A percentile compares a stretch with the other conserved stretches of the same genome.
These are phyloP conservation scores for Trichoderma simmonsii DNA, from an alignment of 2,329 filamentous ascomycete species.

Conservation along the genomic window DNA sequence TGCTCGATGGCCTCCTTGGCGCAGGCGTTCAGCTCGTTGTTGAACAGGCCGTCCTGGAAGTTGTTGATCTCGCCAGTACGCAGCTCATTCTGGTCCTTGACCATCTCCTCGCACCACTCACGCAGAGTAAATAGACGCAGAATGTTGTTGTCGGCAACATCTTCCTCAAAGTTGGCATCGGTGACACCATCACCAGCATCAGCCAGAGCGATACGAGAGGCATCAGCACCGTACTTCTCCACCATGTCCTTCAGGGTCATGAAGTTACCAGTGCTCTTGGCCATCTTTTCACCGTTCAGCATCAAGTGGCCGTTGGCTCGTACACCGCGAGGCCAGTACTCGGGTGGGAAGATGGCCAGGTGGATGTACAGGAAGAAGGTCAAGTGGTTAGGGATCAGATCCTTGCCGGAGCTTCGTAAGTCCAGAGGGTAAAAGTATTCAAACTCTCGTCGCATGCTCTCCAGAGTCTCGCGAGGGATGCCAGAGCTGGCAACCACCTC, in stretches of 20 bases:
- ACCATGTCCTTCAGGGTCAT: slow-evolving; percentile 83
- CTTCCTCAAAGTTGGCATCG: slow-evolving; percentile 96
- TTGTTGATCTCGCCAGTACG: slow-evolving; percentile 71
- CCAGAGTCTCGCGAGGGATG: slow-evolving; percentile 70
- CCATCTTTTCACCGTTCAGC: slow-evolving; percentile 98
- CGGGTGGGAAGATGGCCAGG: slow-evolving; percentile 77
- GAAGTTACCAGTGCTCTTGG: slow-evolving; percentile 96
- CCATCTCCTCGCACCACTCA: slow-evolving; percentile 88
- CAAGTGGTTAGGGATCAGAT: slow-evolving; percentile 88
- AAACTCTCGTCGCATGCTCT: slow-evolving; percentile 84
- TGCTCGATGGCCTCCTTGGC: slow-evolving; percentile 75
- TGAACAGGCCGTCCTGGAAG: slow-evolving; percentile 85
- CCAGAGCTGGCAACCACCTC: slow-evolving; percentile 62
- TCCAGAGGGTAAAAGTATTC: slow-evolving; percentile 97
- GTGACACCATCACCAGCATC: slow-evolving; percentile 93
- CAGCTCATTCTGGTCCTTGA: slow-evolving; percentile 64
- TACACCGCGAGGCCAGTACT: slow-evolving; percentile 85
- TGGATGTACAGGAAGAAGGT: slow-evolving; percentile 97
- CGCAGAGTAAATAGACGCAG: slow-evolving; percentile 76
- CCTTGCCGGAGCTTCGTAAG: slow-evolving; percentile 84
- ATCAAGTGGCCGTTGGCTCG: slow-evolving; percentile 90
- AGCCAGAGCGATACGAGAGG: slow-evolving; percentile 83
- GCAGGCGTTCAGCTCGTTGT: slow-evolving; percentile 86
- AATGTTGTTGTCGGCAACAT: slow-evolving; percentile 88
- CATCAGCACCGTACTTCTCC: slow-evolving; percentile 91